A percentile compares a stretch with the other conserved stretches of the same genome.
phyloP scores from a whole-genome alignment of 2,329 filamentous ascomycete species.

The Scytalidium sp. region DNA sequence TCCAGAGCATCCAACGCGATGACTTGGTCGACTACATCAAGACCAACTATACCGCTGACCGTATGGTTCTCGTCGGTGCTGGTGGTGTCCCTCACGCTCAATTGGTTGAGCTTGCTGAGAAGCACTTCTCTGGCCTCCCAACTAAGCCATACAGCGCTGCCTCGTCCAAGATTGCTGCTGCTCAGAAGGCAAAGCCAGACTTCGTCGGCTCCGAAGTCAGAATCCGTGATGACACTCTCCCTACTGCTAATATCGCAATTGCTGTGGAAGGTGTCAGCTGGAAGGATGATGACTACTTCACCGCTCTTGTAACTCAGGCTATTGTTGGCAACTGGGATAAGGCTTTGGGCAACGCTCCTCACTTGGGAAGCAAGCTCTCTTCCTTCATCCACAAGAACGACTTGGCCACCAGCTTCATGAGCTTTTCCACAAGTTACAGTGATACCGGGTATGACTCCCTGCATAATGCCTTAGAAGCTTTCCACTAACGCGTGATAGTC shows the following conservation, averaged over 20 bases:
- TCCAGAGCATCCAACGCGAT: slow-evolving; percentile 87
- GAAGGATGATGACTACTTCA: slow-evolving; percentile 99
- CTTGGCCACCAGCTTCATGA: slow-evolving; percentile 99
- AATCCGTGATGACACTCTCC: slow-evolving; percentile 93
- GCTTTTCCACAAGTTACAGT: slow-evolving; percentile 99
- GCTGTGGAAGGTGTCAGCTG: slow-evolving; percentile 99
- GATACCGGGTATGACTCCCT: slow-evolving; percentile 81
- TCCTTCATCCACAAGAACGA: slow-evolving; percentile 90
- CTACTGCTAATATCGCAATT: slow-evolving; percentile 95
- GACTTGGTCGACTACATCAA: slow-evolving; percentile 97
- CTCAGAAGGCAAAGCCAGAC: slow-evolving; percentile 80
- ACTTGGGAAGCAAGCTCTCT: slow-evolving; percentile 98
- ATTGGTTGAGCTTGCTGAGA: slow-evolving; percentile 93
- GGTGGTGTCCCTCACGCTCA: slow-evolving; percentile 92
- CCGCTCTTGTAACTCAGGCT: slow-evolving; percentile 92
- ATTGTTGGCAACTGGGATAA: slow-evolving; percentile 99
- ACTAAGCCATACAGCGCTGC: slow-evolving; percentile 71
- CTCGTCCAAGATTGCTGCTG: slow-evolving; percentile 64
- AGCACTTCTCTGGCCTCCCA: slow-evolving; percentile 84
- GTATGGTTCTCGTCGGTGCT: slow-evolving; percentile 96
- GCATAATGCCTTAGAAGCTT: slow-evolving; percentile 3
- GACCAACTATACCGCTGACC: slow-evolving; percentile 98
- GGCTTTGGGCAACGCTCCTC: slow-evolving; percentile 94
- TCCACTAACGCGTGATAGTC: slow-evolving; percentile 54
- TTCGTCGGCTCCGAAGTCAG: slow-evolving; percentile 96